Evolutionary conservation across 495 filamentous ascomycete genomes (phyloP), one percentile per base, ranked within the genome.

Genomic region (Glarea lozoyensis): DNA sequence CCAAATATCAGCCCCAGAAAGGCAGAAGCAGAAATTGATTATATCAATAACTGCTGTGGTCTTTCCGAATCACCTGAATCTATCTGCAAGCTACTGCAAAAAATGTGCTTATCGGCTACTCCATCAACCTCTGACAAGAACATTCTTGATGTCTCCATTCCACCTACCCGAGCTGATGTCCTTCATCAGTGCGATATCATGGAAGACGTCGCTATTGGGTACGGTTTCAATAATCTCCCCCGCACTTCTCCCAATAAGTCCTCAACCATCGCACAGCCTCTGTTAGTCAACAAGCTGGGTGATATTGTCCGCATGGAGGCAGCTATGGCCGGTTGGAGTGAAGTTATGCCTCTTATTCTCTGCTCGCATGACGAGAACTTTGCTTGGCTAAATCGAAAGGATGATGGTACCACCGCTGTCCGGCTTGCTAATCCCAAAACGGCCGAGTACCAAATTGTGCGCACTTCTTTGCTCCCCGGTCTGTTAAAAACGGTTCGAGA

Each of bases 281-380:
- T 99, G 0, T 73, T 81, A 37, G 81, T 99, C 60, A 97, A 97
- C 72, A 96, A 94, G 60, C 82, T 99, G 21, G 69, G 75, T 44
- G 92, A 99, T 55, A 93, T 99, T 53, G 76, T 96, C 30, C 82
- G 92, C 34, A 66, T 83, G 42, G 92, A 99, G 62, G 78, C 82
- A 38, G 90, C 88, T 22, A 89, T 94, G 82, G 82, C 90, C 1
- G 92, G 92, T 46, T 99, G 92, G 90, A 78, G 78, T 15, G 92
- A 99, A 64, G 92, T 94, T 18, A 80, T 99, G 78, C 92, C 92
- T 3, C 72, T 99, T 12, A 95, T 95, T 55, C 76, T 99, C 37
- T 99, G 92, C 75, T 94, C 87, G 12, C 88, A 97, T 60, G 92
- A 95, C 57, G 92, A 99, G 74, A 99, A 97, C 68, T 99, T 96